A percentile compares a stretch with the other conserved stretches of the same genome.
phyloP scores from a whole-genome alignment of 805 yeast species.

The Wickerhamomyces xylosicus region DNA sequence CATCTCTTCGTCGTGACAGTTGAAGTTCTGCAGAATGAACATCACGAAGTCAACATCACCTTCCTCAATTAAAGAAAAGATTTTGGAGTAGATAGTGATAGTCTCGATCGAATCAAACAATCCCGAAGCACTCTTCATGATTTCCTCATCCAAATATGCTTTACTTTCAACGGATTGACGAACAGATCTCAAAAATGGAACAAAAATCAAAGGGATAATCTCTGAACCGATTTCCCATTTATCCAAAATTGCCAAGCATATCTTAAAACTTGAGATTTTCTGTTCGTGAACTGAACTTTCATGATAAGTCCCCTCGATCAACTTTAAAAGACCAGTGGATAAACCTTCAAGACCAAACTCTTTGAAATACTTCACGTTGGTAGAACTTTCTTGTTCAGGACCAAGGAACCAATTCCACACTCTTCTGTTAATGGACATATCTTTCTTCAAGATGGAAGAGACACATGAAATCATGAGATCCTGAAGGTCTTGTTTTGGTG shows the following conservation, averaged over 20 bases:
- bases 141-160: constrained; percentile 26
- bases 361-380: constrained; percentile 38
- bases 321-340: constrained; percentile 39
- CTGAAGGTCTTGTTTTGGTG: constrained; percentile 44
- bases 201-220: constrained; percentile 59
- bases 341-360: constrained; percentile 42
- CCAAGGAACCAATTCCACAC: constrained; percentile 92
- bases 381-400: constrained; percentile 35
- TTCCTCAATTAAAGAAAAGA: constrained; percentile 32
- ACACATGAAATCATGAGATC: constrained; percentile 53
- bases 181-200: constrained; percentile 50
- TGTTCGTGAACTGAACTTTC: constrained; percentile 19
- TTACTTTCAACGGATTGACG: constrained; percentile 20
- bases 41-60: constrained; percentile 37
- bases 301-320: constrained; percentile 26
- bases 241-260: constrained; percentile 72
- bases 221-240: constrained; percentile 88
- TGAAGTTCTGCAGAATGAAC: constrained; percentile 55
- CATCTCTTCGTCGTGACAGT: constrained; percentile 85
- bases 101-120: constrained; percentile 88
- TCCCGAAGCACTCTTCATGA: constrained; percentile 47
- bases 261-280: constrained; percentile 44
- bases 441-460: constrained; percentile 63
- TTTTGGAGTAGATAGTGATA: constrained; percentile 60
- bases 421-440: constrained; percentile 91